Evolutionary conservation across 1,284 basidiomycete genomes (phyloP).

Genomic region (Fomitopsis schrenkii): DNA sequence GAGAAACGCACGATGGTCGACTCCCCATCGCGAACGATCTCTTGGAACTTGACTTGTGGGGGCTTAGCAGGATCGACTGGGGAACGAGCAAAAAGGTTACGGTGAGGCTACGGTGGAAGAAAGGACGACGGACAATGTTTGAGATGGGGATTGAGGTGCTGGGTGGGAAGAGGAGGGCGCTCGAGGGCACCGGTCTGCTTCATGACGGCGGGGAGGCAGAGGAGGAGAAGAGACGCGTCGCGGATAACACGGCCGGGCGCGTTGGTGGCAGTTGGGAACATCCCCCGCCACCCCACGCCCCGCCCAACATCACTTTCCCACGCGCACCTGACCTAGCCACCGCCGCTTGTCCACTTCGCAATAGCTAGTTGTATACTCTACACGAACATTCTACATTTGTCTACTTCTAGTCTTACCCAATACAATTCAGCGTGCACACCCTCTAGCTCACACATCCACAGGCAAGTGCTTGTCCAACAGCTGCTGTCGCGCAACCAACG

Average conservation of each 20-base stretch:
- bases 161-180: slow-evolving; percentile 36
- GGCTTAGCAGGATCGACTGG: slow-evolving; percentile 29
- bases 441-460: not conserved
- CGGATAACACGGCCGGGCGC: slow-evolving; percentile 1
- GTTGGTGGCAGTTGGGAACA: slow-evolving; percentile 8
- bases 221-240: slow-evolving; percentile 5
- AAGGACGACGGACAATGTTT: slow-evolving; percentile 30
- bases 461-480: slow-evolving; percentile 29
- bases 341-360: not conserved
- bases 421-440: not conserved
- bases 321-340: not conserved
- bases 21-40: slow-evolving; percentile 61
- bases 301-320: not conserved
- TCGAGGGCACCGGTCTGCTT: slow-evolving; percentile 16
- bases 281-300: not conserved
- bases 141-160: slow-evolving; percentile 37
- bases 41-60: slow-evolving; percentile 62
- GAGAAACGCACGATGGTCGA: slow-evolving; percentile 53
- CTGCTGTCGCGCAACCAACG: slow-evolving; percentile 60
- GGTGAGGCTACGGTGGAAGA: slow-evolving; percentile 9
- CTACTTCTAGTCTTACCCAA: not conserved
- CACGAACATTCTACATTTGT: not conserved
- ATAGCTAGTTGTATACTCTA: not conserved
- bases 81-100: slow-evolving; percentile 9
- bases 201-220: slow-evolving; percentile 11